These are phyloP conservation scores for Volvox carteri DNA, from an alignment of 163 green algal genomes.

Conservation along the genomic window DNA sequence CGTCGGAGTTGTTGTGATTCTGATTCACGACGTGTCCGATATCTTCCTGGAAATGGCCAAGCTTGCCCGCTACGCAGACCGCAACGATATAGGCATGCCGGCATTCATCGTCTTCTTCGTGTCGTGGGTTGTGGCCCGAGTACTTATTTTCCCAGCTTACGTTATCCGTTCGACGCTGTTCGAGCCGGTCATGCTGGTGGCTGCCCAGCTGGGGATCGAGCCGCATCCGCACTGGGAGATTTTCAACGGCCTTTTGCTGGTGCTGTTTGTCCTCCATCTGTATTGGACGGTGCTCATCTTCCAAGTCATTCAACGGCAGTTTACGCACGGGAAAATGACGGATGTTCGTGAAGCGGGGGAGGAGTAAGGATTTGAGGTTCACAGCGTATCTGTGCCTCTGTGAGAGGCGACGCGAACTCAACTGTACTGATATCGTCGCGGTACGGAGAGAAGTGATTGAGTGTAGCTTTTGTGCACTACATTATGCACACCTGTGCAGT, in stretches of 20 bases:
- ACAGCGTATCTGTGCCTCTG: too few relatives aligned
- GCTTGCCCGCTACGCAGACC: constrained; percentile 69
- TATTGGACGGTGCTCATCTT: constrained; percentile 84
- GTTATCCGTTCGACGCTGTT: constrained; percentile 64
- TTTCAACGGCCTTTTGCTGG: constrained; percentile 72
- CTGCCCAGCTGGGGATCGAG: constrained; percentile 54
- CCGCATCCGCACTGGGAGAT: constrained; percentile 74
- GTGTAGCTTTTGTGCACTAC: too few relatives aligned
- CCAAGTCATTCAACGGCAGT: constrained; percentile 33
- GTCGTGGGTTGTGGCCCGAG: constrained; percentile 72
- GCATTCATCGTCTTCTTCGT: constrained; percentile 74
- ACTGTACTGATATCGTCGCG: too few relatives aligned
- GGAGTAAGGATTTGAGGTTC: constrained; percentile 1
- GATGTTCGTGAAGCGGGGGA: constrained; percentile 42
- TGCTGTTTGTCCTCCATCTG: constrained; percentile 77
- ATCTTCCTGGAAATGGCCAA: constrained; percentile 82
- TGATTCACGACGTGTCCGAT: constrained; percentile 83
- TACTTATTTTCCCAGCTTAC: constrained; percentile 70
- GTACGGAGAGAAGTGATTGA: too few relatives aligned
- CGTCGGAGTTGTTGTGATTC: constrained; percentile 75
- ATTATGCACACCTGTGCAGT: too few relatives aligned
- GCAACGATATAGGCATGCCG: constrained; percentile 50
- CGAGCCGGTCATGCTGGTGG: constrained; percentile 60
- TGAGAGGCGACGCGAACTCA: too few relatives aligned
- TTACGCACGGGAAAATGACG: not conserved